Base-by-base conservation (phyloP, 2,329 filamentous ascomycete species). In the Aspergillus carbonarius region DNA sequence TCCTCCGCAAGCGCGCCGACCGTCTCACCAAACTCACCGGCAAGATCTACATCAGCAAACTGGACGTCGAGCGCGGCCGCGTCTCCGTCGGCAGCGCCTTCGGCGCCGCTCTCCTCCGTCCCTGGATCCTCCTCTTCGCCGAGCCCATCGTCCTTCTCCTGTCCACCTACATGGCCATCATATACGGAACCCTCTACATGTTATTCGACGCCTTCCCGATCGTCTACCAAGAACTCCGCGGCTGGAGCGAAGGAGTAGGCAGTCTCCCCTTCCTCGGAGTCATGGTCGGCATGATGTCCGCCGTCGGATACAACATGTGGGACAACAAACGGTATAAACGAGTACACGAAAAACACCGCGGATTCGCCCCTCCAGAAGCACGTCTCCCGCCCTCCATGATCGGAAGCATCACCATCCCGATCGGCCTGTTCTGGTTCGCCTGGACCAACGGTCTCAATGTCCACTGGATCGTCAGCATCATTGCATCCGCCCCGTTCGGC, bases 401-500 rank as follows among this genome's bases (percentile, higher is more conserved):
- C 30, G 70, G 67, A 15, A 65, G 60, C 0, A n/a, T 67, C 39
- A 61, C 63, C 3, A 67, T 72, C 13, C 67, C 69, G 0, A 52
- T 69, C 42, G 68, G 68, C 3, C 56, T 73, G 2, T 73, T 73
- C 55, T 72, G 70, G 68, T 73, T 73, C 54, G 68, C 70, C 6
- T 73, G 70, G 70, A 70, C 67, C 7, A 71, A 71, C 58, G 77
- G 71, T 51, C 72, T 79, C 68, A 60, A 54, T 35, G 63, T 71
- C 20, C 70, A 70, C 57, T 74, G 72, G 72, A 70, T 72, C 23
- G 66, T 70, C 13, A 64, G 62, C 37, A 71, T 73, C 42, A 65
- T 74, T 12, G 70, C 64, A 9, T 62, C 63, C 2, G 66, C 62
- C 1, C 65, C 70, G 4, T 71, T 76, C 53, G 74, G 73, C 4